These are phyloP conservation scores for Whalleya microplaca DNA, from an alignment of 2,329 filamentous ascomycete species.

Conservation along the genomic window DNA sequence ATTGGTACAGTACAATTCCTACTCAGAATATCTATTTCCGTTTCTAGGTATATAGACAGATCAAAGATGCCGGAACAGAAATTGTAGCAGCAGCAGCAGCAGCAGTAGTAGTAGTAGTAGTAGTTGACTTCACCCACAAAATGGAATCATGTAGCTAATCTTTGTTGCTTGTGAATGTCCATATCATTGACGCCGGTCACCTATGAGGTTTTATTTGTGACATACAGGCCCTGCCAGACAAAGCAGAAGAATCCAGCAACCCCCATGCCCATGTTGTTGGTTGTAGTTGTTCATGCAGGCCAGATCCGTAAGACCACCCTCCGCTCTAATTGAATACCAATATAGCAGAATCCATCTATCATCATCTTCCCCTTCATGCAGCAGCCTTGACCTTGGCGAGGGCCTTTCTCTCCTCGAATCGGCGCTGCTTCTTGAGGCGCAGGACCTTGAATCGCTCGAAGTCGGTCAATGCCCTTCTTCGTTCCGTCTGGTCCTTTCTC, in stretches of 20 bases:
- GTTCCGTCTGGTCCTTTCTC: slow-evolving; percentile 83
- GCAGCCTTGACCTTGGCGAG: slow-evolving; percentile 89
- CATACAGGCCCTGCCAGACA: slow-evolving; percentile 66
- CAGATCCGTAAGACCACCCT: slow-evolving; percentile 32
- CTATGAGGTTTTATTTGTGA: slow-evolving; percentile 55
- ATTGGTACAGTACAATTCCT: too few species aligned
- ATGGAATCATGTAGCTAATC: slow-evolving; percentile 2
- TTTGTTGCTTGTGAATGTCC: slow-evolving; percentile 56
- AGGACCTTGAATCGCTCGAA: slow-evolving; percentile 99
- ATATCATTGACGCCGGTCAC: slow-evolving; percentile 68
- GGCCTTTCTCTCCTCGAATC: slow-evolving; percentile 97
- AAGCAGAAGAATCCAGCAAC: slow-evolving; percentile 59
- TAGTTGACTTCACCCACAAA: background rate
- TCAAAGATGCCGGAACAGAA: too few species aligned
- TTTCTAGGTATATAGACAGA: too few species aligned
- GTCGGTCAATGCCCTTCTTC: slow-evolving; percentile 91
- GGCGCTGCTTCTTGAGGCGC: slow-evolving; percentile 98
- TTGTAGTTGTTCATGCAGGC: slow-evolving; percentile 53
- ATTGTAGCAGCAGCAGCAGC: background rate
- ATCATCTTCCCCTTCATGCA: slow-evolving; percentile 62
- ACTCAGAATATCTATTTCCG: too few species aligned
- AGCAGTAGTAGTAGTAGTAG: background rate
- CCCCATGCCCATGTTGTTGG: slow-evolving; percentile 58
- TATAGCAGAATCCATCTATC: slow-evolving; percentile 48
- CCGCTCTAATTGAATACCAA: slow-evolving; percentile 28